phyloP scores from a whole-genome alignment of 176 grass and related monocot species.

The Hsuehochloa calcarea region DNA sequence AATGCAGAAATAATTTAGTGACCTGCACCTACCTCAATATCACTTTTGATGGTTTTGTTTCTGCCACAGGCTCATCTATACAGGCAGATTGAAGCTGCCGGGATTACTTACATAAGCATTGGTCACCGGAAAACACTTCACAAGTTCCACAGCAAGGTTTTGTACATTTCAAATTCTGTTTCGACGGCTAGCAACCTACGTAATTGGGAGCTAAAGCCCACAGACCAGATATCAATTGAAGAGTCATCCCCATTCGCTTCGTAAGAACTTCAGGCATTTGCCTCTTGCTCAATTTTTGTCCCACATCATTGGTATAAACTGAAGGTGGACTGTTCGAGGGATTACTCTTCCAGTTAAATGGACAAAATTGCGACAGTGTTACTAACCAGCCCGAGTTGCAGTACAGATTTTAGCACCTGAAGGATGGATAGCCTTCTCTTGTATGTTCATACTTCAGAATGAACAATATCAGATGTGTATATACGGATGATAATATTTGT shows the following conservation, averaged over 20 bases:
- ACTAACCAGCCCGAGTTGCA: neutral
- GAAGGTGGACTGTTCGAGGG: neutral
- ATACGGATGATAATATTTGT: neutral
- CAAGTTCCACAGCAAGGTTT: constrained; percentile 83
- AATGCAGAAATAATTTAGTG: neutral
- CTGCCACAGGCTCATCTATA: constrained; percentile 71
- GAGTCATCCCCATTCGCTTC: constrained; percentile 49
- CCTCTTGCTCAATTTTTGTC: neutral
- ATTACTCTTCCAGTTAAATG: neutral
- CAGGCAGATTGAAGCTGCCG: constrained; percentile 82
- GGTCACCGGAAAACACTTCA: constrained; percentile 81
- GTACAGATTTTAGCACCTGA: neutral
- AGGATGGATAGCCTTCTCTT: neutral
- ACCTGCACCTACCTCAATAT: neutral
- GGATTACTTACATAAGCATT: constrained; percentile 89
- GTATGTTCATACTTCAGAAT: neutral
- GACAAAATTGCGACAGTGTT: constrained; percentile 2
- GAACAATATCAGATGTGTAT: constrained; percentile 16
- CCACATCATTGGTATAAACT: neutral
- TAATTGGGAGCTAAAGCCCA: constrained; percentile 61
- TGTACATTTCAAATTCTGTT: constrained; percentile 62
- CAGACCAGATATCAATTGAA: constrained; percentile 40
- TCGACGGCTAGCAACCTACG: neutral
- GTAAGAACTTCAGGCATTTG: constrained; percentile 4
- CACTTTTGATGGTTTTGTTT: constrained; percentile 18